Conservation (phyloP, 2,329 filamentous ascomycete species). For the Colletotrichum shisoi region DNA sequence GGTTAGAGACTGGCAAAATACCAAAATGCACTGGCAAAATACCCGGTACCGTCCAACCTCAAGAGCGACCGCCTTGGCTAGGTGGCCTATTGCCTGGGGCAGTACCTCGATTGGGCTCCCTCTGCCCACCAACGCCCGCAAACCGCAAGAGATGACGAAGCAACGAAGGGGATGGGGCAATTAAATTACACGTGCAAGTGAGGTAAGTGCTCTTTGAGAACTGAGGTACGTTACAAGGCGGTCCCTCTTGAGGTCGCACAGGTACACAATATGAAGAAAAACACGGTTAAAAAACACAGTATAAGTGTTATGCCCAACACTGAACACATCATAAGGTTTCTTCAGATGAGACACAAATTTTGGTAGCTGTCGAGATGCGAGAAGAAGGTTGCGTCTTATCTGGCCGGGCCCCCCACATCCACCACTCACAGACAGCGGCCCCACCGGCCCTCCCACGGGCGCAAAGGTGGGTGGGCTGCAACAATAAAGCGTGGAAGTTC, state of each 20-base stretch:
- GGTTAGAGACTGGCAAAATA: too few species aligned
- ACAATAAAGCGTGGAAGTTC: conserved; percentile 9
- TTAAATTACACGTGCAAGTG: conserved; percentile 7
- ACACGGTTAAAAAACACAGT: too few species aligned
- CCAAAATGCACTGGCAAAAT: too few species aligned
- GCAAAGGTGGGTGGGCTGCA: conserved; percentile 15
- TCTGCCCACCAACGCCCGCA: conserved; percentile 12
- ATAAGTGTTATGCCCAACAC: too few species aligned
- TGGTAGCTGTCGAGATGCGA: neutral
- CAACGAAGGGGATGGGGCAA: neutral
- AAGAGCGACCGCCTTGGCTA: neutral
- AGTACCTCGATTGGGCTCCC: neutral
- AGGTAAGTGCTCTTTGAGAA: neutral
- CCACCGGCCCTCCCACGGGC: conserved; percentile 23
- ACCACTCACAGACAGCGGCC: conserved; percentile 26
- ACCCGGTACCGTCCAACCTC: too few species aligned
- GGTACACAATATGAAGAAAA: too few species aligned
- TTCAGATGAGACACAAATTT: neutral
- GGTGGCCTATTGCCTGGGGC: neutral
- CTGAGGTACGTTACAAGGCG: too few species aligned
- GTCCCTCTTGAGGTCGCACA: too few species aligned
- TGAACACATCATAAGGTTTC: too few species aligned
- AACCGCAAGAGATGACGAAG: neutral
- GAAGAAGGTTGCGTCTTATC: conserved; percentile 23
- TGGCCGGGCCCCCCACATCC: conserved; percentile 27